Conservation (phyloP, 192 early-diverging fungal genomes). For the Mortierella alpina region DNA sequence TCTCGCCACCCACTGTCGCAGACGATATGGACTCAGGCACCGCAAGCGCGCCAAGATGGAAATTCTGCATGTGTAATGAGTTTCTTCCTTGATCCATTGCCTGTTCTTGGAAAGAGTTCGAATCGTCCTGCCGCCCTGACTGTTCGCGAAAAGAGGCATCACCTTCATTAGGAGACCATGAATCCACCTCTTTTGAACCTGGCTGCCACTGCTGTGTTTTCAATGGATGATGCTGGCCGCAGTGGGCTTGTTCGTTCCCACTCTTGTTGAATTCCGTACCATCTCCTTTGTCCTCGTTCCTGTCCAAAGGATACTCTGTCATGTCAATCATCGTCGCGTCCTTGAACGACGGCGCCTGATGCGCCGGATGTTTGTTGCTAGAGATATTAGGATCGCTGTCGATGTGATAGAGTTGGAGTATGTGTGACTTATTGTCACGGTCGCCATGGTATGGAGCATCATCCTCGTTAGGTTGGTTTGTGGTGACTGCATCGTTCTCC, state of each 20-base stretch:
- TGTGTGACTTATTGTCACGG: neutral
- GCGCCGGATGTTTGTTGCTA: neutral
- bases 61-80: no score
- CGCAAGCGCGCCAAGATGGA: no score
- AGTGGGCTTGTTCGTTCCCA: neutral
- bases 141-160: no score
- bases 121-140: no score
- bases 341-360: neutral
- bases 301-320: conserved; percentile 7
- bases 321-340: conserved; percentile 20
- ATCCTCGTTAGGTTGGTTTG: no score
- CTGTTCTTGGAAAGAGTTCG: no score
- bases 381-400: conserved; percentile 12
- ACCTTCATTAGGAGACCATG: no score
- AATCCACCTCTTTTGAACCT: no score
- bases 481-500: no score
- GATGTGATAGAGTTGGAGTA: conserved; percentile 2
- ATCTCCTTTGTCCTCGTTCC: conserved; percentile 19
- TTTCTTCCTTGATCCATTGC: no score
- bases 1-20: no score
- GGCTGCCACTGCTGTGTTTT: neutral
- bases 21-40: no score
- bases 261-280: neutral
- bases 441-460: neutral
- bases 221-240: neutral